Evolutionary conservation across 495 filamentous ascomycete species (phyloP).

Genomic region (Podospora bellae-mahoneyi): DNA sequence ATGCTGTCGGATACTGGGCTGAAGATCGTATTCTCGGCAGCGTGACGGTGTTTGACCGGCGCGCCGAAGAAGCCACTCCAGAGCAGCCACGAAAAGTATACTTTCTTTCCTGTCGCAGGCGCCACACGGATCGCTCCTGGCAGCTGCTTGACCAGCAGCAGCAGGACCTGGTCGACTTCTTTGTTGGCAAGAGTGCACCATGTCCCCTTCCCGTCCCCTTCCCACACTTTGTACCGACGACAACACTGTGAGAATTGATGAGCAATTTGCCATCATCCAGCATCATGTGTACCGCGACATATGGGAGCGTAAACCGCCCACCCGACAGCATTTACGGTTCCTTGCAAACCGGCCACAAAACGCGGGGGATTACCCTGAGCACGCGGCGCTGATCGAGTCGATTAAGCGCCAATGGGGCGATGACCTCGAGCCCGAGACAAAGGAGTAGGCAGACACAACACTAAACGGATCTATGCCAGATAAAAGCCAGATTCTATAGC

Average conservation of each 20-base stretch:
- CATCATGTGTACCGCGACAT: slow-evolving; percentile 21
- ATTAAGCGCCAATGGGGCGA: background rate
- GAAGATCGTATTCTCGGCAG: slow-evolving; percentile 33
- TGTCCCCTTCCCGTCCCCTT: slow-evolving; percentile 24
- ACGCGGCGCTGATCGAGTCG: background rate
- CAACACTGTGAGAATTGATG: slow-evolving; percentile 20
- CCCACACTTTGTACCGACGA: slow-evolving; percentile 19
- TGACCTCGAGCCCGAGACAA: background rate
- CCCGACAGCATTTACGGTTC: background rate
- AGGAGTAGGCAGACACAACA: no score
- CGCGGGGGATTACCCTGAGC: background rate
- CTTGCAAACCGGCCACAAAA: background rate
- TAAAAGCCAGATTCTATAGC: no score
- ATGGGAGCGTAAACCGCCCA: slow-evolving; percentile 23
- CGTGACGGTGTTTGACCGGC: slow-evolving; percentile 34
- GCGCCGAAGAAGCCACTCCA: background rate
- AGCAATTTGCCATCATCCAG: slow-evolving; percentile 13
- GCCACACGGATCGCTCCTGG: slow-evolving; percentile 15
- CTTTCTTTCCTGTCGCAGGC: slow-evolving; percentile 21
- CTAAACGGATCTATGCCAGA: no score
- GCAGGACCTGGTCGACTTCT: slow-evolving; percentile 23
- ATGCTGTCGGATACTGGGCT: slow-evolving; percentile 38
- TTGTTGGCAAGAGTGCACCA: slow-evolving; percentile 7
- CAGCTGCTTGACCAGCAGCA: slow-evolving; percentile 28
- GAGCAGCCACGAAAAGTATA: slow-evolving; percentile 22